Evolutionary conservation across 176 grass and related monocot species (phyloP), one percentile per base, ranked within the genome.

Genomic region (Musa troglodytarum): DNA sequence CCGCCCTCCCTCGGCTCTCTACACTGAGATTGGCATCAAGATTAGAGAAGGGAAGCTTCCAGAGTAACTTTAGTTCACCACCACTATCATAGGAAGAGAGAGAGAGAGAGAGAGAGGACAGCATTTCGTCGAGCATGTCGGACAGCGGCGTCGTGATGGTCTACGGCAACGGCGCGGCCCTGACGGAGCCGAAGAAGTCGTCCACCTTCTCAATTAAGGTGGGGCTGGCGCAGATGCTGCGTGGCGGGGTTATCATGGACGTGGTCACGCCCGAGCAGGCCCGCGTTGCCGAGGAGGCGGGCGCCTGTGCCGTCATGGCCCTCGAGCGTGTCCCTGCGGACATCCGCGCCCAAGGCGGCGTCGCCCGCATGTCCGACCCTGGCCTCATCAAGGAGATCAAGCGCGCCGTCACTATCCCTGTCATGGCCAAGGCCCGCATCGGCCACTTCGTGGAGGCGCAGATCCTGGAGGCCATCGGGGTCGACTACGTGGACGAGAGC

Each of bases 361-460:
- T 72, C 50, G 69, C 69, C 50, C 69, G 69, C 50, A 72, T 72
- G 69, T 52, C 50, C 50, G 69, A 72, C 17, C 69, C 69, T 17
- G 69, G 69, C 3, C 50, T 72, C 50, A 23, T 72, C 69, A 72
- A 72, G 69, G 72, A 74, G 72, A 96, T 96, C 86, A 96, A 96
- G 89, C 89, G 86, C 24, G 88, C 86, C 54, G 92, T 96, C 51
- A 96, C 92, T 50, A 89, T 96, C 84, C 92, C 88, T 1, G 92
- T 96, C 14, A 96, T 96, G 92, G 92, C 92, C 4, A 96, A 96
- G 78, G 92, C 92, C 0, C 89, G 89, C 77, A 96, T 96, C 65
- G 86, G 92, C 3, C 92, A 96, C 86, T 92, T 96, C 65, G 89
- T 92, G 2, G 89, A 92, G 89, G 89, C 89, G 16, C 89, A 92